Base-by-base conservation (phyloP, 2,329 filamentous ascomycete species). In the Thelonectria rubi region DNA sequence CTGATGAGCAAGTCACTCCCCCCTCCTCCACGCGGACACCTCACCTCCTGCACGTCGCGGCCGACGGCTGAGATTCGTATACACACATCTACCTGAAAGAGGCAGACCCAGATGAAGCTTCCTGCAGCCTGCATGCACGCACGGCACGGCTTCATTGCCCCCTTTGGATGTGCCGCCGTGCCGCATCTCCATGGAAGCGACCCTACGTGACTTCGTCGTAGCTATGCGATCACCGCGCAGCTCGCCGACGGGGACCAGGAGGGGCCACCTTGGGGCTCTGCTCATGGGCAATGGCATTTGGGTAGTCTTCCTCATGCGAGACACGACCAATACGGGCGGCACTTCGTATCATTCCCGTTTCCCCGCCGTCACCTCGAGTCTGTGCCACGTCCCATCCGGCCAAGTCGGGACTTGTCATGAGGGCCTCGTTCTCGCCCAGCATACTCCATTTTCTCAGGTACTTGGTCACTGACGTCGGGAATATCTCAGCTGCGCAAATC, bases 391-490 rank as follows among this genome's bases (percentile, higher is more conserved):
- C 51, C 40, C 48, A 47, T 18, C 32, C 18, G 49, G 37, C 37
- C 50, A 60, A 60, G 57, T 60, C 51, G 55, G 51, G 57, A 46
- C 50, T 43, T 40, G 47, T 21, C 17, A 43, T 32, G 45, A 47
- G 39, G 51, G 51, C 57, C 57, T 59, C 57, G 46, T 37, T 55
- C 21, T 55, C 37, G 50, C 17, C 30, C 12, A 30, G 15, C n/a
- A 24, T 34, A 18, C 20, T 21, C 30, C 4, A 24, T 24, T 24
- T n/a, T n/a, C n/a, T n/a, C n/a, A n/a, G n/a, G n/a, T n/a, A n/a
- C n/a, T n/a, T n/a, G n/a, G n/a, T n/a, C 24, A 24, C 24, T 7
- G 7, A 24, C 24, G 4, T 7, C 24, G 24, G 7, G 24, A 24
- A 7, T 24, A 4, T 4, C 24, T 24, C 7, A 24, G 7, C 4